Percentiles rank a stretch among this genome's conserved stretches.
phyloP scores from a whole-genome alignment of 1,284 basidiomycete genomes.

The Fomitopsis pinicola region DNA sequence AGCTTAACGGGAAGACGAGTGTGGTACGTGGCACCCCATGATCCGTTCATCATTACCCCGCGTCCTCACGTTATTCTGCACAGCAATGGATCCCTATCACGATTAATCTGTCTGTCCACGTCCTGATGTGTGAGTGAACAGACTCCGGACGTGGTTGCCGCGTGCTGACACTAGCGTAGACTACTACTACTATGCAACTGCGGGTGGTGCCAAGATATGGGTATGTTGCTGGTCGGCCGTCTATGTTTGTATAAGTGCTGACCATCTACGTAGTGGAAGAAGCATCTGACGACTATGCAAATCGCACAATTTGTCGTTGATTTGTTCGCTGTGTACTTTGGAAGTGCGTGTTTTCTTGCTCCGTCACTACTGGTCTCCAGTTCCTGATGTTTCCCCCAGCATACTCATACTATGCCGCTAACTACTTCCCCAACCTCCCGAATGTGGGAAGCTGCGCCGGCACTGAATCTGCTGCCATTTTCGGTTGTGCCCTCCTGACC shows the following conservation, averaged over 20 bases:
- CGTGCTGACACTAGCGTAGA: conserved; percentile 43
- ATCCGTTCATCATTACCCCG: not conserved
- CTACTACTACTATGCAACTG: conserved; percentile 97
- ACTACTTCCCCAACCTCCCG: conserved; percentile 64
- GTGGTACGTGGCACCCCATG: conserved; percentile 50
- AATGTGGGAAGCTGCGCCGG: conserved; percentile 82
- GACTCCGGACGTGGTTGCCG: not conserved
- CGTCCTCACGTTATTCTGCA: conserved; percentile 6
- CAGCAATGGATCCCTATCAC: conserved; percentile 96
- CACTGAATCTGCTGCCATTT: conserved; percentile 82
- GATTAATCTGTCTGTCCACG: conserved; percentile 93
- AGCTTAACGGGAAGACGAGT: conserved; percentile 90
- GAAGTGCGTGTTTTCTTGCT: conserved; percentile 58
- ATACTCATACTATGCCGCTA: conserved; percentile 77
- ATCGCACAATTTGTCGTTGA: conserved; percentile 95
- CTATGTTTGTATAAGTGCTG: not conserved
- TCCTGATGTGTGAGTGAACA: conserved; percentile 86
- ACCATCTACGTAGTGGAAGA: conserved; percentile 78
- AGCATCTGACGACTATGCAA: conserved; percentile 93
- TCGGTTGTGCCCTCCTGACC: conserved; percentile 86
- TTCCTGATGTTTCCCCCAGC: conserved; percentile 39
- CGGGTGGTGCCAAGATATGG: conserved; percentile 94
- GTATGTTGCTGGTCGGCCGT: conserved; percentile 37
- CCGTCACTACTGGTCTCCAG: conserved; percentile 11
- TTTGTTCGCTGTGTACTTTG: conserved; percentile 87